Conservation (phyloP, 2,329 filamentous ascomycete genomes). For the Aspergillus pseudonomiae region DNA sequence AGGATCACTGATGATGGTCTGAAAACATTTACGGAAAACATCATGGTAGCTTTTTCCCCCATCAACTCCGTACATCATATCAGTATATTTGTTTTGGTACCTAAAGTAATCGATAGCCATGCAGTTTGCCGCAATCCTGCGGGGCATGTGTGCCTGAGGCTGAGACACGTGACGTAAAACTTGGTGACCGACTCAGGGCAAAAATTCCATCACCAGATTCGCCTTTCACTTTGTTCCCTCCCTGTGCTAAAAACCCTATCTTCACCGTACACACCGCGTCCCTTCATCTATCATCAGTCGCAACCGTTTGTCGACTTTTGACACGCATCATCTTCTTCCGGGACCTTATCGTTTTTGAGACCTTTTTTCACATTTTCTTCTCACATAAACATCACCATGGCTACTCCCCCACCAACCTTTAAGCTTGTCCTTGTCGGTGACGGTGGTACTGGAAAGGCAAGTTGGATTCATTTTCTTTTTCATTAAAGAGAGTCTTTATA, state of each 20-base stretch:
- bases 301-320: slow-evolving; percentile 26
- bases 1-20: not conserved
- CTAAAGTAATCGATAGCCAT: not conserved
- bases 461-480: slow-evolving; percentile 33
- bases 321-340: slow-evolving; percentile 16
- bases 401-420: slow-evolving; percentile 77
- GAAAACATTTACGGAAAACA: not conserved
- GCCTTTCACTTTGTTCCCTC: slow-evolving; percentile 31
- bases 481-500: slow-evolving; percentile 10
- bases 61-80: not conserved
- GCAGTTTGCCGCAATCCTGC: slow-evolving; percentile 12
- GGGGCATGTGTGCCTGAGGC: slow-evolving; percentile 28
- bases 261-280: slow-evolving; percentile 21
- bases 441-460: slow-evolving; percentile 98
- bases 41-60: not conserved
- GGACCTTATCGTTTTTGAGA: slow-evolving; percentile 14
- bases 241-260: slow-evolving; percentile 25
- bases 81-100: not conserved
- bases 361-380: slow-evolving; percentile 19
- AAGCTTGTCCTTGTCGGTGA: slow-evolving; percentile 99
- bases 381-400: slow-evolving; percentile 59
- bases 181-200: slow-evolving; percentile 27
- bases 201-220: slow-evolving; percentile 35
- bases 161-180: slow-evolving; percentile 22
- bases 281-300: slow-evolving; percentile 24